Conservation (phyloP, 257 asterid species). For the Ophiorrhiza pumila region DNA sequence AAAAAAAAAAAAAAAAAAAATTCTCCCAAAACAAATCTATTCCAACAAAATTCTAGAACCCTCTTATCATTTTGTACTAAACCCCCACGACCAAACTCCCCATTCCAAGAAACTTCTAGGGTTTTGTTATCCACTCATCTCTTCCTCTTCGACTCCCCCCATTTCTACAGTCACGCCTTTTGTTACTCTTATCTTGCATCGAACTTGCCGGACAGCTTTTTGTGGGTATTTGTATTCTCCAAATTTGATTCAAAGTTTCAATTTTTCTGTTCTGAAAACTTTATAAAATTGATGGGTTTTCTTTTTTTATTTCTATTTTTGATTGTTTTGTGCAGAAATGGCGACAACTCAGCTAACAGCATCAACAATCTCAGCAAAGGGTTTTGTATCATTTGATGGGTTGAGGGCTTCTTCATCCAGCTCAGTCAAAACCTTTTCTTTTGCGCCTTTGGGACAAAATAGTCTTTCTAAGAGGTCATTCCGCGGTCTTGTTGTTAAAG, state of each 20-base stretch:
- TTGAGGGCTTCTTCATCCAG: constrained; percentile 49
- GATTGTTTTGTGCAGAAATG: constrained; percentile 39
- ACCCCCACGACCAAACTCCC: constrained; percentile 25
- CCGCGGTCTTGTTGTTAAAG: constrained; percentile 73
- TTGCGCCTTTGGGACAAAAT: constrained; percentile 49
- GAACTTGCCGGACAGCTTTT: neutral
- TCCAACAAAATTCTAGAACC: constrained; percentile 40
- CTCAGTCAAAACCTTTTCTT: constrained; percentile 40
- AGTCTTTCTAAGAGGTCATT: constrained; percentile 33
- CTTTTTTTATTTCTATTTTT: neutral
- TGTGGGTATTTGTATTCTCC: neutral
- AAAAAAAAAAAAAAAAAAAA: no score
- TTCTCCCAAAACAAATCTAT: no score
- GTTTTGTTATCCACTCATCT: constrained; percentile 48
- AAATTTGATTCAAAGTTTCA: neutral
- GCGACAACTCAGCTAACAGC: constrained; percentile 77
- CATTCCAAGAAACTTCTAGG: constrained; percentile 48
- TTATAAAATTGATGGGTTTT: neutral
- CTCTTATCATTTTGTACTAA: constrained; percentile 31
- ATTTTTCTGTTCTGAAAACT: neutral
- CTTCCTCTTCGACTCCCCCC: neutral
- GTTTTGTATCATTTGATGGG: constrained; percentile 77
- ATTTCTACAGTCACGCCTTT: neutral
- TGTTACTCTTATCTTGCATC: neutral
- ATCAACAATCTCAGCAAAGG: constrained; percentile 64